Conservation (phyloP, 2,329 filamentous ascomycete genomes). For the Penicillium sp. region DNA sequence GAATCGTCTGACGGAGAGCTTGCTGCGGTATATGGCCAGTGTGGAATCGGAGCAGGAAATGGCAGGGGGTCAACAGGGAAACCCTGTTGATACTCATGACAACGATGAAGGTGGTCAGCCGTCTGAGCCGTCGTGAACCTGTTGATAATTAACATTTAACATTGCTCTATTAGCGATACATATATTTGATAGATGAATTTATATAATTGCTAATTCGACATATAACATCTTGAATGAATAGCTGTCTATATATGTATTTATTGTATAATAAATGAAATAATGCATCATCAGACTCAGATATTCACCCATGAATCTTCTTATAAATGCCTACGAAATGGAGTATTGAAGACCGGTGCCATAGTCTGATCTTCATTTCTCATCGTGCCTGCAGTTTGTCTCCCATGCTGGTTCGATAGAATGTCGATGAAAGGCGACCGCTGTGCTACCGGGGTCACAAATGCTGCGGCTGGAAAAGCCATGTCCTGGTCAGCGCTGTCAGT, state of each 20-base stretch:
- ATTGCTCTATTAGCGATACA: background rate
- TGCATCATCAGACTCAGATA: background rate
- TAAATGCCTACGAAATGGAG: conserved; percentile 4
- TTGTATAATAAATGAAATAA: background rate
- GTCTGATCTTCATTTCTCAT: background rate
- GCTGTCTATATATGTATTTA: background rate
- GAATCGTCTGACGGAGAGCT: conserved; percentile 61
- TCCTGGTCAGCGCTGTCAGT: background rate
- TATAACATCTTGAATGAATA: background rate
- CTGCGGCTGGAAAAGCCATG: background rate
- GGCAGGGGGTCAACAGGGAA: background rate
- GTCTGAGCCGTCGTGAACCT: background rate
- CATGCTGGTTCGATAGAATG: background rate
- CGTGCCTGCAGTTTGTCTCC: background rate
- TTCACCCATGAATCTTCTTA: background rate
- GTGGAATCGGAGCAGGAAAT: background rate
- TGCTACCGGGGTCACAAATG: background rate
- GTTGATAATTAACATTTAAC: background rate
- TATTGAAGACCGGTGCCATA: conserved; percentile 4
- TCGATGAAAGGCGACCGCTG: background rate
- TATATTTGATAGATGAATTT: background rate
- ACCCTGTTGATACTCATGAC: background rate
- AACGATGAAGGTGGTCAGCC: background rate
- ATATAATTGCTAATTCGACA: background rate
- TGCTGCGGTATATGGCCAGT: conserved; percentile 45